Evolutionary conservation across 1,284 basidiomycete species (phyloP).

Genomic region (Ustilago loliicola): DNA sequence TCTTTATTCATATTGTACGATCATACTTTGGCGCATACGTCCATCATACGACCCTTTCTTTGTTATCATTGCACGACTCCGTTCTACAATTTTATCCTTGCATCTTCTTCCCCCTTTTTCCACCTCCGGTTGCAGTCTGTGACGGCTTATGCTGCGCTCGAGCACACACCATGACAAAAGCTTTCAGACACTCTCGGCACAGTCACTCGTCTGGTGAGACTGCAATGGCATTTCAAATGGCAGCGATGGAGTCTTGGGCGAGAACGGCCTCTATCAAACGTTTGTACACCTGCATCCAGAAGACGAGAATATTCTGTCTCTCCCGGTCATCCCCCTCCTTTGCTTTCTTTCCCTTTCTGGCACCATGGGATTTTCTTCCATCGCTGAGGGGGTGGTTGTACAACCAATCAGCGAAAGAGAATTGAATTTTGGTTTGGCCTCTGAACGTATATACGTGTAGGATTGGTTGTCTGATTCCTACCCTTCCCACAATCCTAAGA

Average conservation of each 20-base stretch:
- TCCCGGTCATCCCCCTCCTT: not conserved
- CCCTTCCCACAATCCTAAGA: conserved; percentile 26
- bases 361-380: not conserved
- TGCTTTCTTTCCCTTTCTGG: not conserved
- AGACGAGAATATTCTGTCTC: conserved; percentile 26
- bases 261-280: conserved; percentile 21
- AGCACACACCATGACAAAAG: not conserved
- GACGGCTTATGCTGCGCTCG: not conserved
- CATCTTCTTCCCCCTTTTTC: not conserved
- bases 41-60: not conserved
- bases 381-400: conserved; percentile 19
- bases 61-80: conserved; percentile 1
- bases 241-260: not conserved
- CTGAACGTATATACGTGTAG: conserved; percentile 36
- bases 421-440: conserved; percentile 22
- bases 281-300: conserved; percentile 33
- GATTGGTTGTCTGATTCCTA: conserved; percentile 44
- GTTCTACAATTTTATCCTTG: conserved; percentile 1
- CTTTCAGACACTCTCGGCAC: not conserved
- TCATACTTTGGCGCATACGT: not conserved
- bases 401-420: conserved; percentile 40
- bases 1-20: conserved; percentile 1
- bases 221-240: not conserved
- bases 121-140: not conserved
- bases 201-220: not conserved